Percentiles rank a stretch among this genome's conserved stretches.
Conservation (phyloP, 225 moss, liverwort and hornwort species). For the Sphagnum contortum region DNA sequence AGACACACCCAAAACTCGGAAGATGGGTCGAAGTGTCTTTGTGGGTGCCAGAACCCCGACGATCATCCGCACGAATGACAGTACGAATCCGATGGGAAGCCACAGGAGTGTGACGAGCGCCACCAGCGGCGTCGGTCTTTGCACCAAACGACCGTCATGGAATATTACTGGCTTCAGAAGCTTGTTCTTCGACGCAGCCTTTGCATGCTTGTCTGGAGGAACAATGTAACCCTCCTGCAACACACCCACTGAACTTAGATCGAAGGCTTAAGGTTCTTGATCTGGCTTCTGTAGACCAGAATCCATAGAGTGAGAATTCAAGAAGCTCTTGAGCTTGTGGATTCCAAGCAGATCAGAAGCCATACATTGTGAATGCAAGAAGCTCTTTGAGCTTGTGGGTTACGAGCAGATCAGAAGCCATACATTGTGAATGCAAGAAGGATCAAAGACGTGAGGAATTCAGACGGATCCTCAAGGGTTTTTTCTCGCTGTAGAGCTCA, state of each 20-base stretch:
- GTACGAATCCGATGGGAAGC: conserved; percentile 37
- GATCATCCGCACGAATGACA: conserved; percentile 31
- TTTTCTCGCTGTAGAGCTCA: conserved; percentile 1
- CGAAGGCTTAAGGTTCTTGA: too few relatives aligned
- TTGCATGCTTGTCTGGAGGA: conserved; percentile 13
- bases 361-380: neutral
- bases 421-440: neutral
- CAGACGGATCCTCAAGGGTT: too few relatives aligned
- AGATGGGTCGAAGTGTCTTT: conserved; percentile 19
- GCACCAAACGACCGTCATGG: conserved; percentile 51
- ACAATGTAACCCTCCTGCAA: conserved; percentile 44
- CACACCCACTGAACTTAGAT: neutral
- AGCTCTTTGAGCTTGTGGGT: neutral
- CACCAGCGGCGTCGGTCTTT: conserved; percentile 29
- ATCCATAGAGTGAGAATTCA: neutral
- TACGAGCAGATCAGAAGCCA: neutral
- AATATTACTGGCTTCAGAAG: conserved; percentile 26
- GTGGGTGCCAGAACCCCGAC: conserved; percentile 37
- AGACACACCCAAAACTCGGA: conserved; percentile 28
- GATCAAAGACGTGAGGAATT: neutral
- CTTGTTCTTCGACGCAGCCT: conserved; percentile 19
- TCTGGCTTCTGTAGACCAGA: too few relatives aligned
- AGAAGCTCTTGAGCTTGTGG: neutral
- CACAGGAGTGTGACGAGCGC: conserved; percentile 34
- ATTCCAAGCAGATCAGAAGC: neutral